Conservation (phyloP, 2,329 filamentous ascomycete species). For the Aureobasidium vineae region DNA sequence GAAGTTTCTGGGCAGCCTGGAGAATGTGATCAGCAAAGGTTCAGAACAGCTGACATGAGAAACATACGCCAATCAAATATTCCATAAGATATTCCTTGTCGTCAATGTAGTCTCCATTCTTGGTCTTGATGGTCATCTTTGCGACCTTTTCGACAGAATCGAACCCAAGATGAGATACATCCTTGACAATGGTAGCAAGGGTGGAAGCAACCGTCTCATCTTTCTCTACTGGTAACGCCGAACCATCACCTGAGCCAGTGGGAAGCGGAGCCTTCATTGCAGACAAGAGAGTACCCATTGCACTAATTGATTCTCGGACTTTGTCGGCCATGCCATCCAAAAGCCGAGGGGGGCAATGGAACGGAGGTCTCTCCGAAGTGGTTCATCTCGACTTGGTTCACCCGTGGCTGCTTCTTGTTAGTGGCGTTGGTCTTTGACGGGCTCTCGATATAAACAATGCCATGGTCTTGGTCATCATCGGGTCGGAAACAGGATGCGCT, state of each 20-base stretch:
- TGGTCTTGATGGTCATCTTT: conserved; percentile 34
- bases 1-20: conserved; percentile 44
- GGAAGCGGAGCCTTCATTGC: conserved; percentile 38
- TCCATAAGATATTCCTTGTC: conserved; percentile 65
- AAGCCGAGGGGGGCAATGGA: conserved; percentile 31
- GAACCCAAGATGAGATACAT: conserved; percentile 39
- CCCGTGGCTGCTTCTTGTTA: conserved; percentile 20
- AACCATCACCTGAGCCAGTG: conserved; percentile 48
- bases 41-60: background rate
- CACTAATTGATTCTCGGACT: conserved; percentile 32
- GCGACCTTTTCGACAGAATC: conserved; percentile 42
- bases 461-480: background rate
- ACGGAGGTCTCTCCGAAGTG: conserved; percentile 14
- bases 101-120: conserved; percentile 55
- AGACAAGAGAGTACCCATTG: conserved; percentile 35
- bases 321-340: conserved; percentile 32
- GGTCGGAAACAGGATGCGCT: conserved; percentile 15
- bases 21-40: conserved; percentile 14
- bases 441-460: background rate
- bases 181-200: conserved; percentile 31
- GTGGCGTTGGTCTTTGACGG: background rate
- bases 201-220: conserved; percentile 22
- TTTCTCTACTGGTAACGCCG: conserved; percentile 38
- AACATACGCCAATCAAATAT: conserved; percentile 49
- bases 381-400: conserved; percentile 25